Conservation (phyloP, 164 flowering plant genomes). For the Akebia trifoliata region DNA sequence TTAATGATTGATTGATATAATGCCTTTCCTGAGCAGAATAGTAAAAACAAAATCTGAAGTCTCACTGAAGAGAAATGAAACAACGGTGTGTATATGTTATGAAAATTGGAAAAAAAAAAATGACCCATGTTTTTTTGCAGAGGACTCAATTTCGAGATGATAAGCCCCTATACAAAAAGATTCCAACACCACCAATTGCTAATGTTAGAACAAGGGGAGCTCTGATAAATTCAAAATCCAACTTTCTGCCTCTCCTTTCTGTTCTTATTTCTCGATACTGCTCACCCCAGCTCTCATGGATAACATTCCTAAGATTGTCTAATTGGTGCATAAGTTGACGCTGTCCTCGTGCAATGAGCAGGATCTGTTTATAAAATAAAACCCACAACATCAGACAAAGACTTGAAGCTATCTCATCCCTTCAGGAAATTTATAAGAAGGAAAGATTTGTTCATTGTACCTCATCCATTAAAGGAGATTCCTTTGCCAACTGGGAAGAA, state of each 20-base stretch:
- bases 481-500: constrained; percentile 70
- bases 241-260: constrained; percentile 17
- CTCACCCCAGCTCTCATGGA: constrained; percentile 52
- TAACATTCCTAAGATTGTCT: constrained; percentile 56
- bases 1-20: too few relatives aligned
- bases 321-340: constrained; percentile 77
- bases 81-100: too few relatives aligned
- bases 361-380: constrained; percentile 38
- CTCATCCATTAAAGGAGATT: constrained; percentile 76
- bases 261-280: constrained; percentile 25
- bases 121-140: too few relatives aligned
- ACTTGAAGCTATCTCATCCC: neutral
- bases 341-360: constrained; percentile 54
- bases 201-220: constrained; percentile 36
- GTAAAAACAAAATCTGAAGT: too few relatives aligned
- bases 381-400: neutral
- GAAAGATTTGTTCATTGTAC: constrained; percentile 25
- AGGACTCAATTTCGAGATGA: constrained; percentile 10
- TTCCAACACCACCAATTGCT: constrained; percentile 53
- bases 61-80: too few relatives aligned
- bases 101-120: too few relatives aligned
- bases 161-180: constrained; percentile 35
- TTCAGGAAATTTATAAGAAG: neutral
- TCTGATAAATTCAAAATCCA: constrained; percentile 25
- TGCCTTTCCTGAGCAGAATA: too few relatives aligned